A percentile compares a stretch with the other conserved stretches of the same genome.
phyloP scores from a whole-genome alignment of 2,329 filamentous ascomycete species.

The Sarocladiaceae sp. region DNA sequence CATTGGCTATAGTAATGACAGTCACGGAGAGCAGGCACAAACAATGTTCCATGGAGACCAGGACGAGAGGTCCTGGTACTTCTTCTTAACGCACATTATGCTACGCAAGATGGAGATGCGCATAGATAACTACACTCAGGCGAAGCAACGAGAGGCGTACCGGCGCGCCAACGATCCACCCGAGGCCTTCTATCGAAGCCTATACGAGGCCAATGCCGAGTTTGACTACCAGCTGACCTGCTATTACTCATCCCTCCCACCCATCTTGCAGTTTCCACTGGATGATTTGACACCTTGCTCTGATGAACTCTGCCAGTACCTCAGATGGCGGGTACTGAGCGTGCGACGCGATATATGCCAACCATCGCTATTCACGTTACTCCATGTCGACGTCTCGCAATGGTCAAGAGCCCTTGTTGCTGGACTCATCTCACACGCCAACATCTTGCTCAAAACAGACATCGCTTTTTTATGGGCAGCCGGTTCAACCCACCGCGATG shows the following conservation, averaged over 20 bases:
- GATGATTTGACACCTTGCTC: constrained; percentile 3
- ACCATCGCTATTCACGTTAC: constrained; percentile 3
- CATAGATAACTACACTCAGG: constrained; percentile 10
- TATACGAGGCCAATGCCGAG: constrained; percentile 1
- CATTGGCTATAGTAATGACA: neutral
- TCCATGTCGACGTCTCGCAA: neutral
- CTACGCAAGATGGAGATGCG: constrained; percentile 11
- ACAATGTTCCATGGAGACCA: neutral
- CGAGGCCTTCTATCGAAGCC: constrained; percentile 4
- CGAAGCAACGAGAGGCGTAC: constrained; percentile 9
- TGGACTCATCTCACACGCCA: neutral
- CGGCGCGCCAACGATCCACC: constrained; percentile 4
- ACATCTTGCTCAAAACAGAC: constrained; percentile 1
- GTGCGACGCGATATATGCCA: constrained; percentile 8
- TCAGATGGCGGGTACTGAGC: constrained; percentile 8
- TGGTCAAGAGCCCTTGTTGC: constrained; percentile 3
- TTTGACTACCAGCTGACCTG: constrained; percentile 7
- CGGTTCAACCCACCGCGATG: neutral
- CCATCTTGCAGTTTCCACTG: neutral
- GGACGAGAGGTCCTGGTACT: constrained; percentile 9
- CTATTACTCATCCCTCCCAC: constrained; percentile 6
- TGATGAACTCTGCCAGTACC: constrained; percentile 8
- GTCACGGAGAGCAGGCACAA: neutral
- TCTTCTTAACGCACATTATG: constrained; percentile 11
- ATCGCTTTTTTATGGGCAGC: constrained; percentile 9